phyloP scores from a whole-genome alignment of 257 asterid species.

The Fraxinus anomala region DNA sequence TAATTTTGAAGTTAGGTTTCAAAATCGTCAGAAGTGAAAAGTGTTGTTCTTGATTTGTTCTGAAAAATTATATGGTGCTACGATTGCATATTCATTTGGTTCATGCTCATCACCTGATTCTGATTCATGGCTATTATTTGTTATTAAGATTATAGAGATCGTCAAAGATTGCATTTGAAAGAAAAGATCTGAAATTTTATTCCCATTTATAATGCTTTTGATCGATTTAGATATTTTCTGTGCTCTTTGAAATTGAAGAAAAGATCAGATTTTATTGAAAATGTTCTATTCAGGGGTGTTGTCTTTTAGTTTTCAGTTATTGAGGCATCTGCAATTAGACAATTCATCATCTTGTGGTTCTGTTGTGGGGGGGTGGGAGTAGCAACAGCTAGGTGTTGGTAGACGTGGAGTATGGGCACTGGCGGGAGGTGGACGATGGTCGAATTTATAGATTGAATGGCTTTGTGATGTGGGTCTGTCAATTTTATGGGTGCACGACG shows the following conservation, averaged over 20 bases:
- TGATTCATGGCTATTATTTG: constrained; percentile 45
- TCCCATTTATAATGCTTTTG: constrained; percentile 13
- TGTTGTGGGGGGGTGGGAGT: no score
- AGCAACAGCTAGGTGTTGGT: no score
- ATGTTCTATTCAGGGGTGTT: no score
- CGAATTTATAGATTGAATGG: no score
- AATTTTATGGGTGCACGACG: no score
- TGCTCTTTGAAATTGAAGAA: constrained; percentile 24
- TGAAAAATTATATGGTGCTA: constrained; percentile 41
- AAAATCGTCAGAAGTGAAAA: background rate
- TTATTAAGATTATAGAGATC: constrained; percentile 3
- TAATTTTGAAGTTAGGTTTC: background rate
- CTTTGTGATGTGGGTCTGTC: no score
- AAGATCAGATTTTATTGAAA: background rate
- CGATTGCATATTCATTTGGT: constrained; percentile 43
- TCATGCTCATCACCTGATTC: constrained; percentile 40
- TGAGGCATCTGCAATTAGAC: no score
- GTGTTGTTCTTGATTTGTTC: constrained; percentile 9
- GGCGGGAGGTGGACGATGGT: no score
- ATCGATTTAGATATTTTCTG: constrained; percentile 20
- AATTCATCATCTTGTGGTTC: no score
- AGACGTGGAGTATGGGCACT: no score
- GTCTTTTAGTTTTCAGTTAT: no score
- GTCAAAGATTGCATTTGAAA: background rate
- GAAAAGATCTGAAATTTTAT: constrained; percentile 26